phyloP scores from a whole-genome alignment of 2,329 filamentous ascomycete genomes.

The Aureobasidium musti region DNA sequence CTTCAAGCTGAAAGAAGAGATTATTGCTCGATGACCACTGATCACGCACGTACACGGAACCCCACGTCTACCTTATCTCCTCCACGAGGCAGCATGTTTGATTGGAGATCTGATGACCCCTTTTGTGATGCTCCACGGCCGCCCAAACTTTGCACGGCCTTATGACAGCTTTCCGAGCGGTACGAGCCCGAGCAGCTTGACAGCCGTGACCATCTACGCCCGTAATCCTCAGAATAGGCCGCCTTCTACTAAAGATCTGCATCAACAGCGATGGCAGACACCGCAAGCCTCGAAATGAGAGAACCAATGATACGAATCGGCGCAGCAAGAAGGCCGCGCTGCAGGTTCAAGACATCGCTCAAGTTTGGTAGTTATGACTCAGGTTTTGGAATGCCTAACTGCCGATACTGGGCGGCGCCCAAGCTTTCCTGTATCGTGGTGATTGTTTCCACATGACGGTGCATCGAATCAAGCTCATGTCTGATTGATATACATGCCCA shows the following conservation, averaged over 20 bases:
- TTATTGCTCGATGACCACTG: neutral
- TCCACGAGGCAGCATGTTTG: constrained; percentile 13
- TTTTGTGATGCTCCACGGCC: constrained; percentile 7
- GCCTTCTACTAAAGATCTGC: neutral
- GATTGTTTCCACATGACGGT: neutral
- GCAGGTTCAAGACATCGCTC: neutral
- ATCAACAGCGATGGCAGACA: constrained; percentile 13
- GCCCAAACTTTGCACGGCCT: neutral
- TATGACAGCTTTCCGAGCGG: constrained; percentile 23
- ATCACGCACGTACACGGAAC: constrained; percentile 11
- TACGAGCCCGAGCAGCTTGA: constrained; percentile 10
- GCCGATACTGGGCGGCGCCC: neutral
- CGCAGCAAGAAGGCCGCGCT: neutral
- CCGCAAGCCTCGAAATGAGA: neutral
- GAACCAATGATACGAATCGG: neutral
- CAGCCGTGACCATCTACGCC: constrained; percentile 15
- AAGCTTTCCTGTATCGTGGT: neutral
- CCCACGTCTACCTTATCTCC: constrained; percentile 24
- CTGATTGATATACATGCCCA: constrained; percentile 10
- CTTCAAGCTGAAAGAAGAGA: neutral
- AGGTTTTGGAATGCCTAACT: constrained; percentile 1
- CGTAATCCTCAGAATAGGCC: neutral
- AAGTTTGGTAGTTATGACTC: constrained; percentile 18
- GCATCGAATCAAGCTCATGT: constrained; percentile 17
- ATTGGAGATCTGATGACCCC: constrained; percentile 23